These are phyloP conservation scores for Tarenaya hassleriana DNA, from an alignment of 345 rosid species.

Conservation along the genomic window DNA sequence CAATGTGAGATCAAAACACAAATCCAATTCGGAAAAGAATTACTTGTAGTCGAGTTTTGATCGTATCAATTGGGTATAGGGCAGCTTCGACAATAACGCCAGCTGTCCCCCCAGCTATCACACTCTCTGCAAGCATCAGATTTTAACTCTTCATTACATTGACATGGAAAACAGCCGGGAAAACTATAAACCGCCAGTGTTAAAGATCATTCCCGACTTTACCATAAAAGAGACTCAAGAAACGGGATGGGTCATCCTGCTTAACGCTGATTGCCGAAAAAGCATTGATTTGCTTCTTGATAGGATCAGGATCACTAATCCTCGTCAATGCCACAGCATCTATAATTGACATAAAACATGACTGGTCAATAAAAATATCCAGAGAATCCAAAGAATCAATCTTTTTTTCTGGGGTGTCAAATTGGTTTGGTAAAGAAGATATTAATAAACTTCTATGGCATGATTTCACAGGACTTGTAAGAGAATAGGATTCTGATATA, in stretches of 20 bases:
- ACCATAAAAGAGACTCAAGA: constrained; percentile 40
- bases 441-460: too few species aligned
- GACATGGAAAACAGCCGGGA: not conserved
- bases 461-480: too few species aligned
- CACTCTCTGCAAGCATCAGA: constrained; percentile 43
- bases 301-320: constrained; percentile 17
- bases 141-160: not conserved
- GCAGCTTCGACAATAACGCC: constrained; percentile 81
- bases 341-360: constrained; percentile 10
- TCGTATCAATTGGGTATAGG: constrained; percentile 81
- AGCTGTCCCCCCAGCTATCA: constrained; percentile 69
- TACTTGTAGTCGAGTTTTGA: constrained; percentile 80
- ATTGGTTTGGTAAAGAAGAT: too few species aligned
- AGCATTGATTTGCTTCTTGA: constrained; percentile 15
- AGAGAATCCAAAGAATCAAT: too few species aligned
- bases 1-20: not conserved
- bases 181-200: not conserved
- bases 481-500: too few species aligned
- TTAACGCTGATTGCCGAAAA: constrained; percentile 13
- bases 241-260: constrained; percentile 34
- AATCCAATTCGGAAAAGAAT: not conserved
- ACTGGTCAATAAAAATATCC: not conserved
- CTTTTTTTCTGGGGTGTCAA: too few species aligned
- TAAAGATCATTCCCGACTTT: constrained; percentile 1
- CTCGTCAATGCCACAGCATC: constrained; percentile 26